phyloP scores from a whole-genome alignment of 768 basidiomycete species.

The Tubosaeta brunneosetosa region DNA sequence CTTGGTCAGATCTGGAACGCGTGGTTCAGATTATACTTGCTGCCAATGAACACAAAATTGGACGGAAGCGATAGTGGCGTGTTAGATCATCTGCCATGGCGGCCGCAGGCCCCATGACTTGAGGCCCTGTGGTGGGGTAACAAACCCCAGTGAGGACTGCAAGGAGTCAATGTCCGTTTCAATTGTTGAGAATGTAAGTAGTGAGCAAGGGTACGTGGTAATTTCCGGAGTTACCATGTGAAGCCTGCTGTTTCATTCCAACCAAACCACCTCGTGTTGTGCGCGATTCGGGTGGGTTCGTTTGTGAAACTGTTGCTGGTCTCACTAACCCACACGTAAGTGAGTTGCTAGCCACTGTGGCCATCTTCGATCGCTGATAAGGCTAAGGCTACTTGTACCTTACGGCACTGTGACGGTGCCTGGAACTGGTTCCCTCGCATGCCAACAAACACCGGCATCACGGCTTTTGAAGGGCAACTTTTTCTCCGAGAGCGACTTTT shows the following conservation, averaged over 20 bases:
- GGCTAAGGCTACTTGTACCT: not conserved
- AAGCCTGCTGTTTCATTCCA: not conserved
- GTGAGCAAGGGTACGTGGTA: not conserved
- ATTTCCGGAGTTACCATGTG: not conserved
- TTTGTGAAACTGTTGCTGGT: not conserved
- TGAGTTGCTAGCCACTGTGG: too few species aligned
- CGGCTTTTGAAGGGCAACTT: not conserved
- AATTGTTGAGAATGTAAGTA: not conserved
- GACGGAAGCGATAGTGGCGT: not conserved
- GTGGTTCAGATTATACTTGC: too few species aligned
- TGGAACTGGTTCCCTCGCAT: not conserved
- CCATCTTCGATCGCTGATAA: too few species aligned
- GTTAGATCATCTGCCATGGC: not conserved
- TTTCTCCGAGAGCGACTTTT: not conserved
- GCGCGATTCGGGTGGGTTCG: not conserved
- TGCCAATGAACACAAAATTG: too few species aligned
- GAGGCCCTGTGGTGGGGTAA: not conserved
- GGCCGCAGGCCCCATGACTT: not conserved
- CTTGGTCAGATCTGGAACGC: not conserved
- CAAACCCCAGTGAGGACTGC: not conserved
- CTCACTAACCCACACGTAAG: not conserved
- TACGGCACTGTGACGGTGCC: not conserved
- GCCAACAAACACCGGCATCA: not conserved
- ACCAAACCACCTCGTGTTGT: not conserved
- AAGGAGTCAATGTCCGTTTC: constrained; percentile 12